Percentiles rank a stretch among this genome's conserved stretches.
These are phyloP conservation scores for Serendipita vermifera DNA, from an alignment of 768 basidiomycete genomes.

Conservation along the genomic window DNA sequence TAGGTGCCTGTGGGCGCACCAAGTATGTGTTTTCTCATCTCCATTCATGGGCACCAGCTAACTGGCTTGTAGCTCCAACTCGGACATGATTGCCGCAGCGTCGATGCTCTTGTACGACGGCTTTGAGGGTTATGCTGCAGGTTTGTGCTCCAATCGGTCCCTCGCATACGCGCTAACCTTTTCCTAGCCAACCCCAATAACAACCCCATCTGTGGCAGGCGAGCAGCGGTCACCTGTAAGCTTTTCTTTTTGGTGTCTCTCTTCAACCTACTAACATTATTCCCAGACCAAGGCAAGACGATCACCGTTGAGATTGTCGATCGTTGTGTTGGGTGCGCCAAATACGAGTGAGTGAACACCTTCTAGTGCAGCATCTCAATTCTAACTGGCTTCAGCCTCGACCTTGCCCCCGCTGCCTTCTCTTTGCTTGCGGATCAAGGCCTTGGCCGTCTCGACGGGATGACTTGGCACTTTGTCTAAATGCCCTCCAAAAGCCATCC, in stretches of 20 bases:
- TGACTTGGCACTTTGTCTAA: slow-evolving; percentile 40
- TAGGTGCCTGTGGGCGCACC: slow-evolving; percentile 50
- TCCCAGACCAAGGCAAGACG: slow-evolving; percentile 38
- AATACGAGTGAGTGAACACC: slow-evolving; percentile 13
- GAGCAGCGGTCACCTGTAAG: slow-evolving; percentile 38
- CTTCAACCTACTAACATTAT: slow-evolving; percentile 10
- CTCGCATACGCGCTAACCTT: neutral
- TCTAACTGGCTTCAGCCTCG: slow-evolving; percentile 9
- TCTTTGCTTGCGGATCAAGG: slow-evolving; percentile 28
- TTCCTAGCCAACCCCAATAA: slow-evolving; percentile 44
- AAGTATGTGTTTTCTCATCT: too few species aligned
- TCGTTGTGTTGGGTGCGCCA: slow-evolving; percentile 44
- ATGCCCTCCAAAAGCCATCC: neutral
- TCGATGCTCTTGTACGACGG: slow-evolving; percentile 42
- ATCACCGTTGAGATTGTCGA: slow-evolving; percentile 44
- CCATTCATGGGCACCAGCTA: too few species aligned
- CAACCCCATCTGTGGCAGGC: slow-evolving; percentile 57
- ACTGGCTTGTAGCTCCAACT: too few species aligned
- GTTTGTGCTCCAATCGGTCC: neutral
- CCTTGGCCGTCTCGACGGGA: slow-evolving; percentile 38
- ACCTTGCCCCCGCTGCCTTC: slow-evolving; percentile 53
- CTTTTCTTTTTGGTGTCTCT: slow-evolving; percentile 11
- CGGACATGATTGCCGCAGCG: slow-evolving; percentile 45
- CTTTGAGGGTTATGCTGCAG: slow-evolving; percentile 18
- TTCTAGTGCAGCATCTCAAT: slow-evolving; percentile 12